These are phyloP conservation scores for Yamadazyma mexicana DNA, from an alignment of 1,139 yeast species.

Conservation along the genomic window DNA sequence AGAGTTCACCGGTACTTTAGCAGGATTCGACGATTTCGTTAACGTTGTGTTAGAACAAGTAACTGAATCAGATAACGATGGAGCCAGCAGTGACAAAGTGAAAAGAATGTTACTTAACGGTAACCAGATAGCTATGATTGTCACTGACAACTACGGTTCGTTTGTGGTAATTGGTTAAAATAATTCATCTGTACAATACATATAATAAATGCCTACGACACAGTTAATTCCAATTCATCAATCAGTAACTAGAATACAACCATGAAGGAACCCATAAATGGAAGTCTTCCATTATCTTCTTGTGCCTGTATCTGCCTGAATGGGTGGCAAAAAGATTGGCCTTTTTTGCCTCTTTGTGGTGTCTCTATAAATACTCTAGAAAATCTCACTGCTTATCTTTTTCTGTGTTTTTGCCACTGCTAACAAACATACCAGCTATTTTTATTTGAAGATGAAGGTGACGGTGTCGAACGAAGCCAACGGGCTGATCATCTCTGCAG, in stretches of 20 bases:
- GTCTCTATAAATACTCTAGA: not conserved
- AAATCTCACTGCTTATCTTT: not conserved
- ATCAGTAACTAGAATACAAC: too few species aligned
- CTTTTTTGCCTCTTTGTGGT: too few species aligned
- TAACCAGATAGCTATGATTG: conserved; percentile 78
- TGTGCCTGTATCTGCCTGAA: too few species aligned
- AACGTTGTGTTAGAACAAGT: conserved; percentile 88
- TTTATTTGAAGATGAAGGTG: conserved; percentile 39
- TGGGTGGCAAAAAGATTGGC: too few species aligned
- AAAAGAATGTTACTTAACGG: conserved; percentile 83
- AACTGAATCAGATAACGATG: conserved; percentile 50
- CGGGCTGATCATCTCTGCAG: conserved; percentile 43
- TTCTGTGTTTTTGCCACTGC: not conserved
- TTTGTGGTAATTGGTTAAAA: not conserved
- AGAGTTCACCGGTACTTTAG: conserved; percentile 82
- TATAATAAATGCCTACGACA: too few species aligned
- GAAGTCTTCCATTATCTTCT: too few species aligned
- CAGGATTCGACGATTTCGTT: conserved; percentile 94
- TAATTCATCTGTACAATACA: not conserved
- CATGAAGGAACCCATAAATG: too few species aligned
- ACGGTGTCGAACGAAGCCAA: conserved; percentile 34
- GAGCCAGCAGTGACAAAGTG: conserved; percentile 37
- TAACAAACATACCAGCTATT: too few species aligned
- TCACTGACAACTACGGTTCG: conserved; percentile 16
- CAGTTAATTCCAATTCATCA: too few species aligned